These are phyloP conservation scores for Apophysomyces variabilis DNA, from an alignment of 371 early-diverging fungal genomes.

Conservation along the genomic window DNA sequence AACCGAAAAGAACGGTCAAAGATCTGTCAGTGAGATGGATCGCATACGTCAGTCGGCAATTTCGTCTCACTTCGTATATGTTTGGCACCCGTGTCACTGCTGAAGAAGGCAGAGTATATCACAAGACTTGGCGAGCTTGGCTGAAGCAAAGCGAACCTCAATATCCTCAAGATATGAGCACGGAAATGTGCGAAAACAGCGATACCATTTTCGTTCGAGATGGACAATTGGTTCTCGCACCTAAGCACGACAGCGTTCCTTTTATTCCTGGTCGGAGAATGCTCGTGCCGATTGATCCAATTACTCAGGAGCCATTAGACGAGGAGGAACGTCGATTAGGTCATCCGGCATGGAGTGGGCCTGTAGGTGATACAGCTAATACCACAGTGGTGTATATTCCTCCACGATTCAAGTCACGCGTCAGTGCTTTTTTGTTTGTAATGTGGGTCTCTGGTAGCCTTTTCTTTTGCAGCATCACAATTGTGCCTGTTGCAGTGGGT, in stretches of 20 bases:
- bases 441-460: constrained; percentile 57
- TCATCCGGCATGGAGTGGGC: constrained; percentile 47
- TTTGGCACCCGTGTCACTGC: constrained; percentile 69
- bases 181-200: not conserved
- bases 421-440: constrained; percentile 53
- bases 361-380: constrained; percentile 42
- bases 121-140: constrained; percentile 46
- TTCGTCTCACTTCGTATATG: constrained; percentile 83
- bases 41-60: constrained; percentile 53
- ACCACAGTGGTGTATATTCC: constrained; percentile 70
- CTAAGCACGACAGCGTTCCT: constrained; percentile 62
- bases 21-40: constrained; percentile 63
- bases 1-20: constrained; percentile 52
- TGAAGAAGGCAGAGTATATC: constrained; percentile 65
- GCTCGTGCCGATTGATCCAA: constrained; percentile 66
- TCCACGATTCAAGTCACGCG: constrained; percentile 58
- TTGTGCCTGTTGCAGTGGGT: constrained; percentile 53
- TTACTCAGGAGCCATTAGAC: constrained; percentile 52
- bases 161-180: not conserved
- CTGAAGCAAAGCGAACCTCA: constrained; percentile 15
- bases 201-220: constrained; percentile 51
- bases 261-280: constrained; percentile 68
- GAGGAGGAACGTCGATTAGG: constrained; percentile 51
- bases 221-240: constrained; percentile 62
- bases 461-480: constrained; percentile 38